Conservation (phyloP, 768 basidiomycete genomes). For the Termitomyces sp. region DNA sequence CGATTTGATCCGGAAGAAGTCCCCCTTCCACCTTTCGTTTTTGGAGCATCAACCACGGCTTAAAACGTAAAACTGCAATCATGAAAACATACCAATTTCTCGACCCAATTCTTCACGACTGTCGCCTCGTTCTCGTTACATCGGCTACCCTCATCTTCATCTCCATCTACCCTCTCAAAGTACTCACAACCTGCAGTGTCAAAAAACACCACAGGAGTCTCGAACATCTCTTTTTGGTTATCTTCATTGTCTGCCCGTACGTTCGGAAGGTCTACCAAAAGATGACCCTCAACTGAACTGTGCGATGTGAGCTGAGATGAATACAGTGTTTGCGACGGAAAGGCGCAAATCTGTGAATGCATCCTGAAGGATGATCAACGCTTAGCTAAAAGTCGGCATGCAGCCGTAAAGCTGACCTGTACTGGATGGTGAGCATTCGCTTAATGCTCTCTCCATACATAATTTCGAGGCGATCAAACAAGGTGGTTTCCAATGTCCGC, state of each 20-base stretch:
- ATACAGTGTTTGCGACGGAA: conserved; percentile 84
- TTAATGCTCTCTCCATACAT: conserved; percentile 86
- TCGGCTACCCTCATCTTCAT: conserved; percentile 83
- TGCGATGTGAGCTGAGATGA: conserved; percentile 64
- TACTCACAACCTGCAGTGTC: conserved; percentile 95
- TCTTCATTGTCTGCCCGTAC: conserved; percentile 49
- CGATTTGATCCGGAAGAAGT: conserved; percentile 67
- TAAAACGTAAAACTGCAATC: not conserved
- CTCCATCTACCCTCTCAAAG: conserved; percentile 76
- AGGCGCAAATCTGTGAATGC: conserved; percentile 80
- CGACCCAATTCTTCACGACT: conserved; percentile 79
- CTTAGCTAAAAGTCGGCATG: not conserved
- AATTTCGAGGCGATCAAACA: conserved; percentile 87
- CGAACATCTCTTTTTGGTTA: conserved; percentile 65
- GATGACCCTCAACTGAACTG: conserved; percentile 61
- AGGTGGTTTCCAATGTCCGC: conserved; percentile 75
- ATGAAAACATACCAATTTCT: conserved; percentile 52
- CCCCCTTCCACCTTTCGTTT: conserved; percentile 49
- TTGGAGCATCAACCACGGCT: not conserved
- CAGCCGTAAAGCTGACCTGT: conserved; percentile 46
- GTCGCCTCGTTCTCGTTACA: conserved; percentile 94
- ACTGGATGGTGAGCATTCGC: conserved; percentile 85
- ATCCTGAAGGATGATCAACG: conserved; percentile 44
- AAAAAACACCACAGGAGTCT: conserved; percentile 83
- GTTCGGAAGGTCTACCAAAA: conserved; percentile 67